Evolutionary conservation across 2,329 filamentous ascomycete species (phyloP).

Genomic region (Peltaster fructicola): DNA sequence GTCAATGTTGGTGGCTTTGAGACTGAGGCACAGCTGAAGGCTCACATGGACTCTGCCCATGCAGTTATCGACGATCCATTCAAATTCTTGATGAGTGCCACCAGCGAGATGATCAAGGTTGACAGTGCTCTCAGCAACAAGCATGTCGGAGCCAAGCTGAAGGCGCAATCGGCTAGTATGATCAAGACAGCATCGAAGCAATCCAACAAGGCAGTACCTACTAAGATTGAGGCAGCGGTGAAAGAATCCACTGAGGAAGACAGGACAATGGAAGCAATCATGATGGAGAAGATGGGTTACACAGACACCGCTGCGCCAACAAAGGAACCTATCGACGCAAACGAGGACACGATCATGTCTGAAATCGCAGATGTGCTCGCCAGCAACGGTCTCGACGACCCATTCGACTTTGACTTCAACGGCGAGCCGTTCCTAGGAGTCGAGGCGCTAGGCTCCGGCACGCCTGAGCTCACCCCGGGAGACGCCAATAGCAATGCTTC

Average conservation of each 20-base stretch:
- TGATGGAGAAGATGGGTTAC: conserved; percentile 14
- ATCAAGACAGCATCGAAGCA: conserved; percentile 5
- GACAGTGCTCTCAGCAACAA: conserved; percentile 32
- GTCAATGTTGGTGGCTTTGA: conserved; percentile 36
- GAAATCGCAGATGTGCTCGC: conserved; percentile 10
- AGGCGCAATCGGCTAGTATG: conserved; percentile 5
- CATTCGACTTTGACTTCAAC: conserved; percentile 3
- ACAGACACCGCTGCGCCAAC: conserved; percentile 2
- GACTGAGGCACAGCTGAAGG: conserved; percentile 35
- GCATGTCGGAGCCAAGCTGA: conserved; percentile 31
- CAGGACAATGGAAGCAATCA: conserved; percentile 14
- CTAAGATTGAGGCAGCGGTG: conserved; percentile 8
- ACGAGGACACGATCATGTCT: conserved; percentile 3
- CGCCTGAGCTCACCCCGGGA: conserved; percentile 15
- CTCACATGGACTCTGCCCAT: conserved; percentile 37
- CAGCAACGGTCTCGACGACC: conserved; percentile 1
- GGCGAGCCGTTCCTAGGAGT: conserved; percentile 6
- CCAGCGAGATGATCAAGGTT: too few species aligned
- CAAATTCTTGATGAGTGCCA: conserved; percentile 37
- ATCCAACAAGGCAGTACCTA: conserved; percentile 9
- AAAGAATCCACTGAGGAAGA: conserved; percentile 8
- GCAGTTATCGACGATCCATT: conserved; percentile 36
- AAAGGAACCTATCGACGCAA: background rate
- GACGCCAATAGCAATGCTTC: conserved; percentile 14
- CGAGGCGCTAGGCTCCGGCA: conserved; percentile 4